phyloP scores from a whole-genome alignment of 1,284 basidiomycete species.

The Anthracocystis walkeri region DNA sequence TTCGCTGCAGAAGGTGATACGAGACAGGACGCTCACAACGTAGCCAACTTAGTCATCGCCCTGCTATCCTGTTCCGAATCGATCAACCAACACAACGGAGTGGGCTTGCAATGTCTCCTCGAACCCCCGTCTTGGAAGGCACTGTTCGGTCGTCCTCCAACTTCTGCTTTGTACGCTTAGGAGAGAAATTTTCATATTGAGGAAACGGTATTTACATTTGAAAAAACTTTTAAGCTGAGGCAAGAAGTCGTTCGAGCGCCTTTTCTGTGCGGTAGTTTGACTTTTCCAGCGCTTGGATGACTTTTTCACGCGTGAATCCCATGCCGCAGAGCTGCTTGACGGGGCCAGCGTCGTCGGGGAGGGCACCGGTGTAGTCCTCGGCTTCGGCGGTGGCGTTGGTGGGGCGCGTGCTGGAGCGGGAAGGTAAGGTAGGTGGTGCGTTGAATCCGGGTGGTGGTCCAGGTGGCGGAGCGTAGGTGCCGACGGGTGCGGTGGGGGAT shows the following conservation, averaged over 20 bases:
- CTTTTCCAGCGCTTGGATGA: constrained; percentile 66
- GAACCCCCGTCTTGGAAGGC: constrained; percentile 32
- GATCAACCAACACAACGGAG: neutral
- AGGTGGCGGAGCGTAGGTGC: constrained; percentile 49
- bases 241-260: constrained; percentile 63
- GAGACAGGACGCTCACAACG: constrained; percentile 53
- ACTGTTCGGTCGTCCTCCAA: constrained; percentile 30
- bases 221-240: constrained; percentile 14
- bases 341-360: constrained; percentile 63
- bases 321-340: constrained; percentile 67
- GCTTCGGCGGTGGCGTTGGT: constrained; percentile 18
- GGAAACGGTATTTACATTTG: constrained; percentile 4
- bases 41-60: constrained; percentile 26
- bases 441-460: constrained; percentile 47
- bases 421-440: constrained; percentile 24
- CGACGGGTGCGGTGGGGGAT: constrained; percentile 23
- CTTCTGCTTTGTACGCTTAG: constrained; percentile 37
- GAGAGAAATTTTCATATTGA: neutral
- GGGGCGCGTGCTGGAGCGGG: constrained; percentile 16
- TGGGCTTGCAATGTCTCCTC: neutral
- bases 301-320: constrained; percentile 65
- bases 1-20: constrained; percentile 65
- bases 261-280: constrained; percentile 66
- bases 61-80: constrained; percentile 14
- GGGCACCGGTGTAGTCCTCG: constrained; percentile 50